Evolutionary conservation across 169 alveolate genomes (phyloP).

Genomic region (Pseudocohnilembus persalinus): DNA sequence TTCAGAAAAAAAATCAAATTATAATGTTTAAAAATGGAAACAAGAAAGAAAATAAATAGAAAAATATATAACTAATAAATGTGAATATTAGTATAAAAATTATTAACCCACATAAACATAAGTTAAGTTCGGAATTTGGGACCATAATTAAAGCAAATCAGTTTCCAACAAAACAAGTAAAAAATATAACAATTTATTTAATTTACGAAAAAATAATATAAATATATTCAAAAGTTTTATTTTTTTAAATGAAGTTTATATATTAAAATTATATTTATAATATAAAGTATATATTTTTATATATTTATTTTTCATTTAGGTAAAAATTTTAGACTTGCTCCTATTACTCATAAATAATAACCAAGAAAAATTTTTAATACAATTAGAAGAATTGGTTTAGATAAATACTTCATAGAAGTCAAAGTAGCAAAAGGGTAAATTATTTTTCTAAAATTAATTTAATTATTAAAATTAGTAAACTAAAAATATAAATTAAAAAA

Average conservation of each 20-base stretch:
- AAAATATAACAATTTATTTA: too few species aligned
- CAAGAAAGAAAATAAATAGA: slow-evolving; percentile 47
- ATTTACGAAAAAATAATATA: too few species aligned
- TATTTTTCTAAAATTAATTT: too few species aligned
- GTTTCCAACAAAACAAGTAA: background rate
- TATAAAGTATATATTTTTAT: too few species aligned
- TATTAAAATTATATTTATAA: too few species aligned
- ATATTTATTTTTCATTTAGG: too few species aligned
- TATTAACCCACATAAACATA: slow-evolving; percentile 39
- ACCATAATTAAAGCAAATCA: background rate
- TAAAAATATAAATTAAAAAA: too few species aligned
- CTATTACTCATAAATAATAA: background rate
- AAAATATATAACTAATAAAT: slow-evolving; percentile 39
- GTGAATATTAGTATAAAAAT: slow-evolving; percentile 44
- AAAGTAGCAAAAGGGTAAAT: background rate
- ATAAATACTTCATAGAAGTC: background rate
- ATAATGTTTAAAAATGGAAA: slow-evolving; percentile 51
- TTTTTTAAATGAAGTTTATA: too few species aligned
- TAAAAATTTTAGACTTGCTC: background rate
- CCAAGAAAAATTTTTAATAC: background rate
- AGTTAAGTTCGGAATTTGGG: slow-evolving; percentile 17
- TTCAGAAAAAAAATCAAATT: slow-evolving; percentile 39
- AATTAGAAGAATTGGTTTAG: background rate
- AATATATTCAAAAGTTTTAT: too few species aligned
- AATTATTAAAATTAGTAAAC: background rate